Base-by-base conservation (phyloP, 2,329 filamentous ascomycete species). In the Ilyonectria destructans region DNA sequence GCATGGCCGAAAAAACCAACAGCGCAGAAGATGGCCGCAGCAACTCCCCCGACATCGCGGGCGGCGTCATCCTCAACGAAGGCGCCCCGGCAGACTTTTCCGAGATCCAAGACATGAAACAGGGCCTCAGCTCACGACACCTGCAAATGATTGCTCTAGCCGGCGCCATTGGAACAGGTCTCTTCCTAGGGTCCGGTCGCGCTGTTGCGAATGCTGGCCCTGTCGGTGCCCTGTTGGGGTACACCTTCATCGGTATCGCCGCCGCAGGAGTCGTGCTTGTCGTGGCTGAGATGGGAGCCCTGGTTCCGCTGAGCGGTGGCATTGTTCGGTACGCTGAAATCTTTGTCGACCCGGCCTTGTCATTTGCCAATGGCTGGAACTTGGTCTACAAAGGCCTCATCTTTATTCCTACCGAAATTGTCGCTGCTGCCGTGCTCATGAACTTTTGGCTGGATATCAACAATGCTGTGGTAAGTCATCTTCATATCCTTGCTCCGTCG, bases 111-210 rank as follows among this genome's bases (percentile, higher is more conserved):
- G 31, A 10, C 31, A 33, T 10, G 31, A 33, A 33, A 10, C 31
- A 10, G 6, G 31, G 31, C 7, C 31, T 33, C 31, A 33, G 10
- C 7, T 65, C 82, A 64, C 82, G 85, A 46, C 85, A 86, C 75
- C 80, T 86, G 69, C 84, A 86, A 74, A 85, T 86, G 80, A 85
- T 86, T 74, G 84, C 83, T 59, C 82, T 87, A 13, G 84, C 82
- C 68, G 84, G 84, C 57, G 82, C 84, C 67, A 69, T 78, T 82
- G 88, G 87, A 72, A 89, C 87, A 35, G 92, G 92, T 83, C 85
- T 94, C 13, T 94, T 94, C 78, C 90, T 94, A 66, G 88, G 82
- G 85, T 26, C 82, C 79, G 17, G 91, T 90, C 75, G 91, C 91
- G 29, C 91, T 91, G 8, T 74, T 85, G 69, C 35, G 1, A 57